phyloP scores from a whole-genome alignment of 139 green algal genomes.

The Coccomyxa sp. region DNA sequence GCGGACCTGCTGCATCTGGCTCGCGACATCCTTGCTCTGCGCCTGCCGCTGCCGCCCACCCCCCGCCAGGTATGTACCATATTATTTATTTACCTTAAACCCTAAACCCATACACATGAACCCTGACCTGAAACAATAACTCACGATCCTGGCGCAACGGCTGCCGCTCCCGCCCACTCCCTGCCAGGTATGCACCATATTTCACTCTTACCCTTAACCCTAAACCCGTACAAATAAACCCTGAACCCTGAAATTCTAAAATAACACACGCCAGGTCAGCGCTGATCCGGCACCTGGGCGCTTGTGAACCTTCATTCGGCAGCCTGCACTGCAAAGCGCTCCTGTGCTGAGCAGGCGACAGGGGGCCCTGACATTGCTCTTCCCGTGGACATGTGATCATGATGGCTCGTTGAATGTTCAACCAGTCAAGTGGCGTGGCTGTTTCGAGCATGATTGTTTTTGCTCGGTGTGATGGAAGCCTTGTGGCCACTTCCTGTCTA shows the following conservation, averaged over 20 bases:
- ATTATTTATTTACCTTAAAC: constrained; percentile 9
- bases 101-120: background rate
- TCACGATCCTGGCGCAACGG: constrained; percentile 41
- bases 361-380: no score
- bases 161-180: constrained; percentile 7
- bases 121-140: background rate
- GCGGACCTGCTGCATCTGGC: constrained; percentile 57
- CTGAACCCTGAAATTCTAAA: background rate
- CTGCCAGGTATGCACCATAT: background rate
- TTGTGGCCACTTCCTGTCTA: background rate
- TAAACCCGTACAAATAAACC: background rate
- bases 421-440: background rate
- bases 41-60: constrained; percentile 16
- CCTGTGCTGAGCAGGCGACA: no score
- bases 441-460: constrained; percentile 2
- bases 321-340: no score
- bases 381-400: no score
- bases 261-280: background rate
- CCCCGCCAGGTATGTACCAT: constrained; percentile 3
- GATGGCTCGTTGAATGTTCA: no score
- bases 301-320: no score
- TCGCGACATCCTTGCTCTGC: constrained; percentile 44
- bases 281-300: no score
- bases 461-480: background rate
- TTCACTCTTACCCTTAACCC: constrained; percentile 11